A percentile compares a stretch with the other conserved stretches of the same genome.
These are phyloP conservation scores for Neofusicoccum sp. DNA, from an alignment of 2,329 filamentous ascomycete species.

Conservation along the genomic window DNA sequence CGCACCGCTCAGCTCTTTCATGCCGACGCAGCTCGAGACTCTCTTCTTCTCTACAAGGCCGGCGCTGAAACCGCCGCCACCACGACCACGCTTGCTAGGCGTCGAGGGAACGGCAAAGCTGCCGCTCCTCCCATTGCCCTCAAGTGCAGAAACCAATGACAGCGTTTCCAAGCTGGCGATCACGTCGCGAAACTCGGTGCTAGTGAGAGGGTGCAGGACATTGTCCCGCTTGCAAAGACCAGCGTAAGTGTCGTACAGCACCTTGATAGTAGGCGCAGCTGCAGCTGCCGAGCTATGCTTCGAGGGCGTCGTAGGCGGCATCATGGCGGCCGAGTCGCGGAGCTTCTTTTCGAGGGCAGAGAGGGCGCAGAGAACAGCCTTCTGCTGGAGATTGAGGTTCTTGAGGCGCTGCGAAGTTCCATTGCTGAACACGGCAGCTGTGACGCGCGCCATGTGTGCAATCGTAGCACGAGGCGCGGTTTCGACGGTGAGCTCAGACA, in stretches of 20 bases:
- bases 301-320: constrained; percentile 40
- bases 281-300: constrained; percentile 47
- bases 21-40: constrained; percentile 77
- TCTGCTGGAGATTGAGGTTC: constrained; percentile 92
- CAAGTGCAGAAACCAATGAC: constrained; percentile 71
- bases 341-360: constrained; percentile 82
- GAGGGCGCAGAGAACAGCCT: constrained; percentile 87
- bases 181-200: constrained; percentile 92
- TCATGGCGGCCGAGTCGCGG: constrained; percentile 42
- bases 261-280: constrained; percentile 77
- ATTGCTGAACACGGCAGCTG: constrained; percentile 86
- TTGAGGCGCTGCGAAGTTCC: constrained; percentile 82
- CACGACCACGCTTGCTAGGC: constrained; percentile 64
- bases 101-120: constrained; percentile 17
- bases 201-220: constrained; percentile 85
- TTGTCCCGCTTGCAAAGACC: constrained; percentile 82
- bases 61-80: constrained; percentile 47
- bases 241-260: constrained; percentile 81
- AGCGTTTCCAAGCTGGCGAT: constrained; percentile 86
- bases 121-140: constrained; percentile 60
- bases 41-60: constrained; percentile 70
- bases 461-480: constrained; percentile 89
- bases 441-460: constrained; percentile 88
- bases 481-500: constrained; percentile 67
- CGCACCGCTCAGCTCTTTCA: constrained; percentile 74